Percentiles rank a stretch among this genome's conserved stretches.
phyloP scores from a whole-genome alignment of 306 rosid species.

The Trichosanthes cucumerina region DNA sequence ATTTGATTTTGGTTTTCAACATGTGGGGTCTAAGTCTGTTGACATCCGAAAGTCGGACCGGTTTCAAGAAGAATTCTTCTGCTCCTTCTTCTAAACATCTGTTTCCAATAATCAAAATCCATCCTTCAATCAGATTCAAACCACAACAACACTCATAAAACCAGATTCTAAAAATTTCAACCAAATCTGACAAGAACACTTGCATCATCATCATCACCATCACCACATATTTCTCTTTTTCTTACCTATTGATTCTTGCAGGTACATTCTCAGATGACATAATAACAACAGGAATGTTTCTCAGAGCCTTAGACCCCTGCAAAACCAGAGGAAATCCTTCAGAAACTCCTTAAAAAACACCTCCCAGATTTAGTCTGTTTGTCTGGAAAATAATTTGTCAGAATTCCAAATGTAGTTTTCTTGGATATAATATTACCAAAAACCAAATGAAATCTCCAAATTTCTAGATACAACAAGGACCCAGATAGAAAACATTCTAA shows the following conservation, averaged over 20 bases:
- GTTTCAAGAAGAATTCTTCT: slow-evolving; percentile 89
- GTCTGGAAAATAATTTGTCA: background rate
- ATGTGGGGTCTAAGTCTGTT: slow-evolving; percentile 59
- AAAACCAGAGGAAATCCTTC: slow-evolving; percentile 19
- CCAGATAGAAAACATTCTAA: background rate
- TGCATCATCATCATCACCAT: background rate
- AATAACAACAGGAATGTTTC: slow-evolving; percentile 90
- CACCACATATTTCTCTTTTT: background rate
- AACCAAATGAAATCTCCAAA: background rate
- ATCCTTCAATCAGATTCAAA: slow-evolving; percentile 10
- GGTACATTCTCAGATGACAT: slow-evolving; percentile 97
- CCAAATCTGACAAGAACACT: background rate
- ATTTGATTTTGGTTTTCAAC: slow-evolving; percentile 52
- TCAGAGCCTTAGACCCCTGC: slow-evolving; percentile 80
- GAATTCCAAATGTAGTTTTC: background rate
- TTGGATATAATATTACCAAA: background rate
- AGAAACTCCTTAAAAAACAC: background rate
- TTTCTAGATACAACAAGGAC: background rate
- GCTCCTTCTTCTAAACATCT: slow-evolving; percentile 97
- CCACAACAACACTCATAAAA: background rate
- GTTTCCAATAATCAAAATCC: slow-evolving; percentile 9
- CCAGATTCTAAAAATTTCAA: slow-evolving; percentile 1
- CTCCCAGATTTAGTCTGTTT: background rate
- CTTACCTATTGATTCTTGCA: slow-evolving; percentile 77
- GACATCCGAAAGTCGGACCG: slow-evolving; percentile 67